phyloP scores from a whole-genome alignment of 148 eudicot species.

The Amaranthus palmeri region DNA sequence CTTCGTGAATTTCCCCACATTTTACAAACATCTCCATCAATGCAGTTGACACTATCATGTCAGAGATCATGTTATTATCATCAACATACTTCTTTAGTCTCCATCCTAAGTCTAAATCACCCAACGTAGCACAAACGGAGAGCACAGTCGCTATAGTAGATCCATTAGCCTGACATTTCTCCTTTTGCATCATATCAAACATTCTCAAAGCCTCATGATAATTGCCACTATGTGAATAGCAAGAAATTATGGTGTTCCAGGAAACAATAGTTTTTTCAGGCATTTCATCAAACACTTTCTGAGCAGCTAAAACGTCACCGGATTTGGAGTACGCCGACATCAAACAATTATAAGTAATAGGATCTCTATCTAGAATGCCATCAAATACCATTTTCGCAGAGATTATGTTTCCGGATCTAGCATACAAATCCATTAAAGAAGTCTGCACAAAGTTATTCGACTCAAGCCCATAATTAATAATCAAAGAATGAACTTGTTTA shows the following conservation, averaged over 20 bases:
- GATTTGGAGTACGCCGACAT: constrained; percentile 41
- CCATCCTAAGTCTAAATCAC: constrained; percentile 47
- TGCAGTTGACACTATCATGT: constrained; percentile 58
- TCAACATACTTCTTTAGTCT: constrained; percentile 39
- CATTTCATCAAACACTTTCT: constrained; percentile 56
- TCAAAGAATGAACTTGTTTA: constrained; percentile 49
- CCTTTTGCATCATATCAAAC: constrained; percentile 47
- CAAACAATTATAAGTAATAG: constrained; percentile 46
- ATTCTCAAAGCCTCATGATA: constrained; percentile 43
- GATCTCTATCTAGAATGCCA: constrained; percentile 39
- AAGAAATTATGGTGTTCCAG: constrained; percentile 55
- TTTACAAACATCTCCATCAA: constrained; percentile 60
- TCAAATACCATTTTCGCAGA: constrained; percentile 46
- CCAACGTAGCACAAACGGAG: constrained; percentile 44
- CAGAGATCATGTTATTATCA: constrained; percentile 32
- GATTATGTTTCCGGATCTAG: constrained; percentile 40
- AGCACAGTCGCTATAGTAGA: constrained; percentile 43
- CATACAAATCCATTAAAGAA: constrained; percentile 52
- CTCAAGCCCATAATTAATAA: constrained; percentile 38
- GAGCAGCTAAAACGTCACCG: constrained; percentile 40
- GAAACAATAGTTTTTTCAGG: constrained; percentile 42
- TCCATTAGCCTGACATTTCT: constrained; percentile 38
- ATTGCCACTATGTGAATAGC: constrained; percentile 42
- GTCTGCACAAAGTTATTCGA: constrained; percentile 42
- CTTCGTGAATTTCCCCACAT: constrained; percentile 54